phyloP scores from a whole-genome alignment of 2,329 filamentous ascomycete species.

The Xylariaceae sp. region DNA sequence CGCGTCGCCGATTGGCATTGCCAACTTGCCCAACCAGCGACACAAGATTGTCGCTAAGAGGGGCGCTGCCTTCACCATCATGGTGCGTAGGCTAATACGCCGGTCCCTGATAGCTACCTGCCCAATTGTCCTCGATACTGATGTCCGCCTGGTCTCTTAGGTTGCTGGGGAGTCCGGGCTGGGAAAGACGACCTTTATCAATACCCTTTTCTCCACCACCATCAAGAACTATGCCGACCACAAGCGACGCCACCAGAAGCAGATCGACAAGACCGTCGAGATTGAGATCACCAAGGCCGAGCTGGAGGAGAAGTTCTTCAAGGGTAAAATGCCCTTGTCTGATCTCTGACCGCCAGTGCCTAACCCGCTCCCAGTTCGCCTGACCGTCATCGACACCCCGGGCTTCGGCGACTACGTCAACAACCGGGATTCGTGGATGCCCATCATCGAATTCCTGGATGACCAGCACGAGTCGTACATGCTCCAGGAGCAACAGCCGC shows the following conservation, averaged over 20 bases:
- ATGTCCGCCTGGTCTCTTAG: conserved; percentile 34
- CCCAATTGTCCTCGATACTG: background rate
- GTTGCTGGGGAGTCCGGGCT: conserved; percentile 97
- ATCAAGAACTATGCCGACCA: conserved; percentile 99
- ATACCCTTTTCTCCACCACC: conserved; percentile 98
- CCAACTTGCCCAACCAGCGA: conserved; percentile 66
- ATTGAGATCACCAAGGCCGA: conserved; percentile 99
- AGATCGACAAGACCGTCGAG: conserved; percentile 99
- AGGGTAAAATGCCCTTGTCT: conserved; percentile 52
- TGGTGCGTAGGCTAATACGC: no score
- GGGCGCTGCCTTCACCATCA: conserved; percentile 97
- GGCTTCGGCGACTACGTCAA: conserved; percentile 99
- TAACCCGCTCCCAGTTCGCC: conserved; percentile 58
- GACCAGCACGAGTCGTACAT: conserved; percentile 99
- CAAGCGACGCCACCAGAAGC: conserved; percentile 98
- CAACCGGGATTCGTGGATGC: conserved; percentile 99
- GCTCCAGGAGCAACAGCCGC: conserved; percentile 99
- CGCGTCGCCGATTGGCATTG: conserved; percentile 53
- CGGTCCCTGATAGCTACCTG: no score
- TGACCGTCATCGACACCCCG: conserved; percentile 98
- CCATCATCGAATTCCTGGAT: conserved; percentile 99
- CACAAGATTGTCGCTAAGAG: conserved; percentile 73
- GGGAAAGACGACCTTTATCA: conserved; percentile 99
- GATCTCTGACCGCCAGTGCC: background rate
- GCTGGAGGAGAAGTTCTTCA: conserved; percentile 99